Evolutionary conservation across 2,329 filamentous ascomycete species (phyloP), one percentile per base, ranked within the genome.

Genomic region (Parastagonospora nodorum): DNA sequence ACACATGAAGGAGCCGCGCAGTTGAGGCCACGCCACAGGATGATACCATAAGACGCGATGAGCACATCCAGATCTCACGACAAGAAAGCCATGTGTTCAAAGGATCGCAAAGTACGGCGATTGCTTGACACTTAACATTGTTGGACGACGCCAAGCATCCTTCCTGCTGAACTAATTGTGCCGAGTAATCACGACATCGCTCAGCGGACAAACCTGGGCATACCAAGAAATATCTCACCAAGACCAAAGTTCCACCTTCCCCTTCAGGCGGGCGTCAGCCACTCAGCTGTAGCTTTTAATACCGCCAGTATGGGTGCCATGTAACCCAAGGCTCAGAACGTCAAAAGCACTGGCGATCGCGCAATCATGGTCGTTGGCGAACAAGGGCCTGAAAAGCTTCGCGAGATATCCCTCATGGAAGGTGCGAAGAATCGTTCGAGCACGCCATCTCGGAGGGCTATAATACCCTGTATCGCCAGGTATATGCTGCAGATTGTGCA

Each of bases 131-230:
- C 19, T 24, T 36, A 36, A 36, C 42, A 11, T n/a, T 8, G 32
- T 40, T 39, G 24, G 19, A 12, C 11, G 33, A 52, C 42, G 58
- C 49, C 51, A 54, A 60, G 48, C 24, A 19, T 29, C 27, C 45
- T 33, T 43, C 52, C 35, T 47, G 32, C 48, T 53, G 52, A 50
- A 24, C 52, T 53, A 60, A 60, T 60, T 48, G 41, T 45, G 60
- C 62, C 60, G 46, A 63, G 62, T 48, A 45, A 65, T 62, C 58
- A 65, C 62, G 62, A 65, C 60, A 65, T 65, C 55, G 55, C 50
- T 50, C 29, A 53, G 40, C 53, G 41, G 40, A 16, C 29, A 14
- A 33, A 29, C 28, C 35, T 38, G 9, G 55, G 16, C 38, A 44
- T 63, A 62, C 62, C 62, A 65, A 65, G 62, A 57, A 28, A 3